A percentile compares a stretch with the other conserved stretches of the same genome.
Conservation (phyloP, 2,329 filamentous ascomycete genomes). For the Sporothrix dimorphospora region DNA sequence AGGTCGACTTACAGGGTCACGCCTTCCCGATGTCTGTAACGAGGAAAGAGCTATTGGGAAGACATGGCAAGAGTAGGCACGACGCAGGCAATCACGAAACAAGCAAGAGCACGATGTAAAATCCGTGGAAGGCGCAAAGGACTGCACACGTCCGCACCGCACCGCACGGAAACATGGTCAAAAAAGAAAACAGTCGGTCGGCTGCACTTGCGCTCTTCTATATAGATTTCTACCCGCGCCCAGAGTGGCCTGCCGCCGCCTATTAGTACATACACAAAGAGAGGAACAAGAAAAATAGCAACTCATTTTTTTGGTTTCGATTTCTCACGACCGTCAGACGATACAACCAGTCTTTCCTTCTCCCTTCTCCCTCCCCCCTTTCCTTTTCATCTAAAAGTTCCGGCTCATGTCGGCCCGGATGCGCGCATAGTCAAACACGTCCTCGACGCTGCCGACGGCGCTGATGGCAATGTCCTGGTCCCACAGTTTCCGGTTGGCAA, state of each 20-base stretch:
- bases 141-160: neutral
- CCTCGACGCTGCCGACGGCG: constrained; percentile 92
- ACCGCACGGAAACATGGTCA: neutral
- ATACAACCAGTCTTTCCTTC: neutral
- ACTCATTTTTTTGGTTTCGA: constrained; percentile 17
- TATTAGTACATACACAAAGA: constrained; percentile 31
- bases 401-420: constrained; percentile 45
- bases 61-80: neutral
- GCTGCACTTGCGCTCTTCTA: constrained; percentile 24
- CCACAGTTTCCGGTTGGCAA: constrained; percentile 94
- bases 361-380: neutral
- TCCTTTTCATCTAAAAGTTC: constrained; percentile 40
- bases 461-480: constrained; percentile 94
- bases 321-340: neutral
- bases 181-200: constrained; percentile 8
- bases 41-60: neutral
- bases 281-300: constrained; percentile 10
- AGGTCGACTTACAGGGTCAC: neutral
- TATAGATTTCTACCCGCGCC: constrained; percentile 24
- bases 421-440: constrained; percentile 69
- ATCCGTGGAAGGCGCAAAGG: neutral
- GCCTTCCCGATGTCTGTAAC: neutral
- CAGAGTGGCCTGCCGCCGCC: constrained; percentile 19
- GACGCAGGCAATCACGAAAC: neutral
- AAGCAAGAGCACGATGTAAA: neutral